These are phyloP conservation scores for Gynandropsis gynandra DNA, from an alignment of 345 rosid species.

Conservation along the genomic window DNA sequence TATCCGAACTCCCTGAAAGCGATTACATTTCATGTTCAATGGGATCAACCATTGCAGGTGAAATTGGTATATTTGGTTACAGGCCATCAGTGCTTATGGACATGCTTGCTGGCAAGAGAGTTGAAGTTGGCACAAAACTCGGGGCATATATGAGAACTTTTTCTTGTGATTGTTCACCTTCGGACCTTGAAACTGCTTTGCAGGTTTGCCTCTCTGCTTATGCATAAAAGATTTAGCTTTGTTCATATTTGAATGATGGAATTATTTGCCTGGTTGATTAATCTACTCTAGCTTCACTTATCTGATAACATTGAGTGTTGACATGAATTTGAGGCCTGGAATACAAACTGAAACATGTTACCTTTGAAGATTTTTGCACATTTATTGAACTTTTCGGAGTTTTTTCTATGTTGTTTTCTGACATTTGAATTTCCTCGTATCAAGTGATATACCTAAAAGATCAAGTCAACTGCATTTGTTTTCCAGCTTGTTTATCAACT, in stretches of 20 bases:
- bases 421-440: slow-evolving; percentile 1
- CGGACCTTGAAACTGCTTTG: slow-evolving; percentile 84
- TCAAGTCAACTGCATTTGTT: slow-evolving; percentile 7
- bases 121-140: slow-evolving; percentile 66
- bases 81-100: slow-evolving; percentile 79
- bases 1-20: slow-evolving; percentile 77
- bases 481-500: slow-evolving; percentile 82
- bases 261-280: not conserved
- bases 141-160: slow-evolving; percentile 82
- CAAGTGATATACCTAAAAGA: not conserved
- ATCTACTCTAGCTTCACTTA: not conserved
- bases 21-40: slow-evolving; percentile 77
- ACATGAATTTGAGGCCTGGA: no score
- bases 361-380: not conserved
- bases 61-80: slow-evolving; percentile 84
- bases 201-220: slow-evolving; percentile 52
- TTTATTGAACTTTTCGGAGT: not conserved
- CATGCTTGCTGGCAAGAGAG: slow-evolving; percentile 97
- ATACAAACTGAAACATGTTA: no score
- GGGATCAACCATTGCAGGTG: slow-evolving; percentile 88
- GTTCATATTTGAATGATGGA: slow-evolving; percentile 9
- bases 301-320: no score
- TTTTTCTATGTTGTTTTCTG: not conserved
- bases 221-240: slow-evolving; percentile 12
- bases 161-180: slow-evolving; percentile 83